phyloP scores from a whole-genome alignment of 148 eudicot genomes.

The Fagopyrum esculentum region DNA sequence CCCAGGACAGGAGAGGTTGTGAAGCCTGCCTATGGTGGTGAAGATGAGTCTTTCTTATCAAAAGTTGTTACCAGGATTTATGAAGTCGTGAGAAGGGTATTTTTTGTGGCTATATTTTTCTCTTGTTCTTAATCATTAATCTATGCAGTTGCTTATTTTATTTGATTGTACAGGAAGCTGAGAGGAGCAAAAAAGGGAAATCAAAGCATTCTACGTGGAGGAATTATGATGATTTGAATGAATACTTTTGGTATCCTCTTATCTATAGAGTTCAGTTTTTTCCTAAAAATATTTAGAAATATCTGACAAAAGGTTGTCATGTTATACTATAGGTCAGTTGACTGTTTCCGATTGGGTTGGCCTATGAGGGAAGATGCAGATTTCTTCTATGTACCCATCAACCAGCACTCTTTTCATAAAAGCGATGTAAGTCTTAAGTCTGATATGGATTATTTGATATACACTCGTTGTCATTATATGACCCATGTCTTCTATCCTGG shows the following conservation, averaged over 20 bases:
- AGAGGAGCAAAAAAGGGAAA: slow-evolving; percentile 68
- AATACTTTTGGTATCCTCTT: slow-evolving; percentile 79
- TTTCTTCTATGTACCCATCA: slow-evolving; percentile 52
- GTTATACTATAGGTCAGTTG: slow-evolving; percentile 62
- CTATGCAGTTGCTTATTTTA: slow-evolving; percentile 5
- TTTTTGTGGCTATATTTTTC: not conserved
- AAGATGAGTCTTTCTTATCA: slow-evolving; percentile 73
- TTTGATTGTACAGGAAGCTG: slow-evolving; percentile 55
- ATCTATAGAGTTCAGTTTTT: not conserved
- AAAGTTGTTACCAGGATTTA: slow-evolving; percentile 87
- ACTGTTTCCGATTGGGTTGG: slow-evolving; percentile 96
- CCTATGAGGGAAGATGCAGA: slow-evolving; percentile 97
- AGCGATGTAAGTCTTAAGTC: slow-evolving; percentile 41
- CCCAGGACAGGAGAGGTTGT: slow-evolving; percentile 90
- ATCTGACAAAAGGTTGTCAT: not conserved
- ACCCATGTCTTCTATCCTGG: not conserved
- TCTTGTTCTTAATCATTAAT: not conserved
- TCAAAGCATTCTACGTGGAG: slow-evolving; percentile 99
- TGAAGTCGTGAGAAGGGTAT: slow-evolving; percentile 70
- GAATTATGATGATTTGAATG: slow-evolving; percentile 96
- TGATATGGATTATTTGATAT: not conserved
- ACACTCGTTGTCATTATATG: not conserved
- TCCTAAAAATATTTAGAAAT: not conserved
- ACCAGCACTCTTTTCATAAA: slow-evolving; percentile 30
- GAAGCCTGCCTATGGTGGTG: slow-evolving; percentile 92